Conservation (phyloP, 345 rosid genomes). For the Eucalyptus marginata region DNA sequence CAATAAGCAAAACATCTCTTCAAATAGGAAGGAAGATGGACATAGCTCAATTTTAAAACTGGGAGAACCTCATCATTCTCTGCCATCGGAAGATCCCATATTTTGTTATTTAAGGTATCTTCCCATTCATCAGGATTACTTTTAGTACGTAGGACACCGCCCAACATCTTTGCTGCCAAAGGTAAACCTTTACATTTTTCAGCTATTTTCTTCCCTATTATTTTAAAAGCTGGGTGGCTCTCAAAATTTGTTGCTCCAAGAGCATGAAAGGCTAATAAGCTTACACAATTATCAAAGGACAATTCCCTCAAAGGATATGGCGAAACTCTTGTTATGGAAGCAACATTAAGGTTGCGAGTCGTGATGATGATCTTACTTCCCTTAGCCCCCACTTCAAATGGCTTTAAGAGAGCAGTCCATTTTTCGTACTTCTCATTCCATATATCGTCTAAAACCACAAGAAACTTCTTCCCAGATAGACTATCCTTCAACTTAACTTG, state of each 20-base stretch:
- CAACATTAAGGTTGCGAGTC: accelerated
- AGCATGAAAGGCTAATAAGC: neutral
- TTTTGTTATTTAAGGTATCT: neutral
- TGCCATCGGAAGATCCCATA: accelerated
- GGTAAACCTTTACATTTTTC: no score
- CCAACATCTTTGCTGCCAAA: accelerated
- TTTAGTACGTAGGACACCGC: neutral
- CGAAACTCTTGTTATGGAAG: neutral
- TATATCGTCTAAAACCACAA: accelerated
- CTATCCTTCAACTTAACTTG: no score
- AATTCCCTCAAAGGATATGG: neutral
- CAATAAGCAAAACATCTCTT: neutral
- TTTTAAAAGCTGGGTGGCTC: accelerated
- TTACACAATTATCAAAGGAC: neutral
- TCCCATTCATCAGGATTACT: accelerated
- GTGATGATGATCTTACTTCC: neutral
- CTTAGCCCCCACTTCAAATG: neutral
- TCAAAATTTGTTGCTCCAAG: neutral
- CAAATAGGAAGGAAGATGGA: neutral
- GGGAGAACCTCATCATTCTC: neutral
- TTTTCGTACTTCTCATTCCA: no score
- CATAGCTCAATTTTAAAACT: neutral
- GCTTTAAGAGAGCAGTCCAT: neutral
- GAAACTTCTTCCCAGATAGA: no score
- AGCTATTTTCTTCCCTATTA: neutral